phyloP scores from a whole-genome alignment of 345 rosid species.

The Trapa incisa region DNA sequence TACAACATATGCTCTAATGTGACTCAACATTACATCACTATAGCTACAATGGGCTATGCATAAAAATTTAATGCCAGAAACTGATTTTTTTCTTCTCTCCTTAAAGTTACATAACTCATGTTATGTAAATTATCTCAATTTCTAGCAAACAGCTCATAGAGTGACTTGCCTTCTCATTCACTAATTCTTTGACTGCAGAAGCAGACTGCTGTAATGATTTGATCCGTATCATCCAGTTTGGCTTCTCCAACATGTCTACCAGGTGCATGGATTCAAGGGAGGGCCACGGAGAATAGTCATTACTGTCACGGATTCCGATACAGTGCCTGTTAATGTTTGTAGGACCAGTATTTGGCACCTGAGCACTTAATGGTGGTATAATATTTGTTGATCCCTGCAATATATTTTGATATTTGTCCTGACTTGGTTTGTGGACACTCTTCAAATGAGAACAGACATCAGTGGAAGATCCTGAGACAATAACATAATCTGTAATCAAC shows the following conservation, averaged over 20 bases:
- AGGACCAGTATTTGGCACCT: slow-evolving; percentile 52
- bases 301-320: slow-evolving; percentile 54
- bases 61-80: background rate
- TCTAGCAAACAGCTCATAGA: background rate
- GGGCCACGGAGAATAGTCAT: slow-evolving; percentile 53
- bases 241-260: slow-evolving; percentile 63
- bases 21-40: background rate
- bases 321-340: slow-evolving; percentile 20
- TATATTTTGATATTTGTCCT: slow-evolving; percentile 39
- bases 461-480: slow-evolving; percentile 72
- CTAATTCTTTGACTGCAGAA: slow-evolving; percentile 51
- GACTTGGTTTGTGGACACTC: slow-evolving; percentile 43
- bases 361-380: slow-evolving; percentile 38
- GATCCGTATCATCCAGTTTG: slow-evolving; percentile 65
- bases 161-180: slow-evolving; percentile 46
- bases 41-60: background rate
- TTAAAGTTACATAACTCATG: background rate
- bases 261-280: slow-evolving; percentile 70
- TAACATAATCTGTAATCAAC: slow-evolving; percentile 73
- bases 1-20: background rate
- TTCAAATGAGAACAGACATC: slow-evolving; percentile 47
- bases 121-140: background rate
- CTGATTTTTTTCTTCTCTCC: background rate
- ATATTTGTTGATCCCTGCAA: slow-evolving; percentile 24
- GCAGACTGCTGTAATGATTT: slow-evolving; percentile 70